These are phyloP conservation scores for Akanthomyces dipterigenus DNA, from an alignment of 2,329 filamentous ascomycete genomes.

Conservation along the genomic window DNA sequence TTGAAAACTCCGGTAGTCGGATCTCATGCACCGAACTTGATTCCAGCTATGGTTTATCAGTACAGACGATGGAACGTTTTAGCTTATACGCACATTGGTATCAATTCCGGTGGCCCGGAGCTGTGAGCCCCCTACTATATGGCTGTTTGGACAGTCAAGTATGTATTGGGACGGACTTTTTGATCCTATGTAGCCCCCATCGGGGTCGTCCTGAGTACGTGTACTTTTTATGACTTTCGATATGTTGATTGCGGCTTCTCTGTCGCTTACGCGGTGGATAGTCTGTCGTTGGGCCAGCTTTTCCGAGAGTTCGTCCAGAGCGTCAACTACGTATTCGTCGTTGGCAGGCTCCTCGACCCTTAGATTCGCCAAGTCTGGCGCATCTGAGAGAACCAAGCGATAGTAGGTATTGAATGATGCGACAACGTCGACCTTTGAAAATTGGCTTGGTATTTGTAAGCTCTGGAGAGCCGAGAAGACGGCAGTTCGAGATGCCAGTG, in stretches of 20 bases:
- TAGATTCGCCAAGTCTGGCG: constrained; percentile 22
- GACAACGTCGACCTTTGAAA: constrained; percentile 29
- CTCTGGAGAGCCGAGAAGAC: constrained; percentile 29
- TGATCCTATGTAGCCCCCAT: constrained; percentile 18
- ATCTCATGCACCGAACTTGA: not conserved
- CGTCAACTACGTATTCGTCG: constrained; percentile 30
- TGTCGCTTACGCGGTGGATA: constrained; percentile 33
- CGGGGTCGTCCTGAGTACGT: constrained; percentile 28
- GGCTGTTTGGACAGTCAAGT: constrained; percentile 29
- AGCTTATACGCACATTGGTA: constrained; percentile 18
- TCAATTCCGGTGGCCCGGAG: constrained; percentile 21
- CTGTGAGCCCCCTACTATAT: constrained; percentile 30
- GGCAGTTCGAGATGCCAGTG: constrained; percentile 29
- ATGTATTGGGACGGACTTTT: constrained; percentile 27
- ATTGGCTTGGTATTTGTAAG: constrained; percentile 26
- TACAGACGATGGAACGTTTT: not conserved
- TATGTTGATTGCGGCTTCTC: constrained; percentile 29
- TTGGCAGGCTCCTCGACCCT: constrained; percentile 19
- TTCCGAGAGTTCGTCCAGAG: constrained; percentile 27
- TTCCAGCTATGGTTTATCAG: not conserved
- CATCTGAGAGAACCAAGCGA: constrained; percentile 31
- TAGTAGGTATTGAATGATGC: constrained; percentile 29
- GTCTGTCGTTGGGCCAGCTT: constrained; percentile 28
- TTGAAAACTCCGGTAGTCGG: constrained; percentile 6
- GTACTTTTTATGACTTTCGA: constrained; percentile 29